A percentile compares a stretch with the other conserved stretches of the same genome.
These are phyloP conservation scores for Huntiella savannae DNA, from an alignment of 2,329 filamentous ascomycete genomes.

Conservation along the genomic window DNA sequence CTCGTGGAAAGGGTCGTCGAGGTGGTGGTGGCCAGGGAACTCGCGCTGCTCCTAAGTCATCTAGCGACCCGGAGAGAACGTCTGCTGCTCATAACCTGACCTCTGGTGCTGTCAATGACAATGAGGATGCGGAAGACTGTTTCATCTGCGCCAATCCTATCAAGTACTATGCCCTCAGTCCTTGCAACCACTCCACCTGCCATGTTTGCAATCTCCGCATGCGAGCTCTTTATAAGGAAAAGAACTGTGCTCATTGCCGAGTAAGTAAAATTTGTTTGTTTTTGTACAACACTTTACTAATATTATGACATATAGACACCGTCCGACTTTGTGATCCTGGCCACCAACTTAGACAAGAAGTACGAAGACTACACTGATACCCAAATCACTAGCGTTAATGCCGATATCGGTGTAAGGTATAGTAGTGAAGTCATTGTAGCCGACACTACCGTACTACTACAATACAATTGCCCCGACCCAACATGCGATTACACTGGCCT, in stretches of 20 bases:
- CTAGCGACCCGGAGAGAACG: background rate
- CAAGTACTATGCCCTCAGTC: constrained; percentile 69
- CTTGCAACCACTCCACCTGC: constrained; percentile 91
- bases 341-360: constrained; percentile 60
- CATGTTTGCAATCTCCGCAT: constrained; percentile 87
- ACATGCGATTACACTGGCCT: constrained; percentile 67
- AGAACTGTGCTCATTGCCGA: constrained; percentile 89
- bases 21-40: background rate
- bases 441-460: constrained; percentile 69
- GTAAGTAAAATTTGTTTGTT: constrained; percentile 28
- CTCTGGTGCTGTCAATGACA: too few species aligned
- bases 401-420: constrained; percentile 80
- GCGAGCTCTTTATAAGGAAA: constrained; percentile 87
- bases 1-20: constrained; percentile 1
- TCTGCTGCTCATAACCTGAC: background rate
- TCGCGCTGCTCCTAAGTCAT: background rate
- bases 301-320: constrained; percentile 27
- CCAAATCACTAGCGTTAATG: constrained; percentile 63
- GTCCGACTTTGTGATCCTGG: constrained; percentile 77
- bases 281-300: constrained; percentile 12
- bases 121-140: constrained; percentile 50
- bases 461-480: constrained; percentile 84
- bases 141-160: constrained; percentile 94
- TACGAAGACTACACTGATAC: constrained; percentile 62
- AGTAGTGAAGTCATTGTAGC: constrained; percentile 76